Conservation (phyloP, 2,329 filamentous ascomycete genomes). For the Penicillium sp. region DNA sequence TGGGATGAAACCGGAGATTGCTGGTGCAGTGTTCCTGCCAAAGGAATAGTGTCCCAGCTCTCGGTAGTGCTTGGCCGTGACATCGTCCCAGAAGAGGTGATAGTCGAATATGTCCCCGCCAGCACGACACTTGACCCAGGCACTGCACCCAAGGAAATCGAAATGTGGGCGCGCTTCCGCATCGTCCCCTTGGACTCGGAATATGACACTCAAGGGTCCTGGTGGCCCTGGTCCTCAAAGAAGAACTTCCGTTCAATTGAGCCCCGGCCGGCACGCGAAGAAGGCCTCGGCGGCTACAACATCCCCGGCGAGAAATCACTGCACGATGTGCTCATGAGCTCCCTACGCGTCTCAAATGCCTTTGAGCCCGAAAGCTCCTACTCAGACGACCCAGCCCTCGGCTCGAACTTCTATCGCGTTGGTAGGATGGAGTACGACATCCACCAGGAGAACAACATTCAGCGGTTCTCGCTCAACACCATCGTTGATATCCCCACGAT, state of each 20-base stretch:
- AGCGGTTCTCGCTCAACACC: slow-evolving; percentile 39
- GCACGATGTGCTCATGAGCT: slow-evolving; percentile 30
- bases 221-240: not conserved
- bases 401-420: slow-evolving; percentile 37
- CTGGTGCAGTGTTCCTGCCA: slow-evolving; percentile 65
- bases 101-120: slow-evolving; percentile 66
- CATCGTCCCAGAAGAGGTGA: slow-evolving; percentile 64
- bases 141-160: slow-evolving; percentile 61
- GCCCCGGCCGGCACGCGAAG: slow-evolving; percentile 7
- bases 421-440: slow-evolving; percentile 41
- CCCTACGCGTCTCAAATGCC: slow-evolving; percentile 29
- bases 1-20: slow-evolving; percentile 83
- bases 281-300: slow-evolving; percentile 11
- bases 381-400: slow-evolving; percentile 36
- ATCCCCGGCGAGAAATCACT: slow-evolving; percentile 21
- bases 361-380: slow-evolving; percentile 31
- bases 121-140: slow-evolving; percentile 58
- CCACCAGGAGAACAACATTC: slow-evolving; percentile 31
- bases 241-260: not conserved
- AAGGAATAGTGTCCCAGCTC: slow-evolving; percentile 41
- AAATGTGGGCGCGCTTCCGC: slow-evolving; percentile 62
- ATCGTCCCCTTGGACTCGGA: slow-evolving; percentile 30
- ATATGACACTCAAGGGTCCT: not conserved
- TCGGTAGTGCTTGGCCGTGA: slow-evolving; percentile 36
- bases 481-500: slow-evolving; percentile 35